Conservation (phyloP, 2,329 filamentous ascomycete genomes). For the Thelonectria discophora region DNA sequence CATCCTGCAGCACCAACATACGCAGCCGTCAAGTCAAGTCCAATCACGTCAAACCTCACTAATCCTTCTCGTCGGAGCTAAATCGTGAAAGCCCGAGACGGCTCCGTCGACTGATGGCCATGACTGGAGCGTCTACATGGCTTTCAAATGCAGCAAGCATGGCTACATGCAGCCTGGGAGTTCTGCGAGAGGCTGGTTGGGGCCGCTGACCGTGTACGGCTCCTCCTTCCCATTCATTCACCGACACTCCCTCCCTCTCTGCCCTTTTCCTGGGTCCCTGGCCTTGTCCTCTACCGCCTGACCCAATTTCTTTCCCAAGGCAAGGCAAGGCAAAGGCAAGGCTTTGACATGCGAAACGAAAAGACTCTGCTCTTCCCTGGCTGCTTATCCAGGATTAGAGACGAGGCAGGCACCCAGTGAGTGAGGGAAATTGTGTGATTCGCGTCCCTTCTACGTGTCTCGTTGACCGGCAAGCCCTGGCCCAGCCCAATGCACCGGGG, state of each 20-base stretch:
- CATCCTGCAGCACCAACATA: background rate
- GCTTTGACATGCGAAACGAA: background rate
- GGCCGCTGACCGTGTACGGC: constrained; percentile 19
- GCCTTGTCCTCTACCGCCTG: background rate
- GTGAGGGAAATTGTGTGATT: constrained; percentile 23
- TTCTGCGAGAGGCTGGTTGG: constrained; percentile 16
- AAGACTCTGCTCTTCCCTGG: constrained; percentile 9
- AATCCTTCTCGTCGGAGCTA: constrained; percentile 11
- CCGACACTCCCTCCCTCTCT: constrained; percentile 23
- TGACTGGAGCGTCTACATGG: constrained; percentile 16
- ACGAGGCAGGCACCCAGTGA: constrained; percentile 20
- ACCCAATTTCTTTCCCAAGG: background rate
- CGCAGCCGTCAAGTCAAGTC: background rate
- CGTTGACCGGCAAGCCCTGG: constrained; percentile 25
- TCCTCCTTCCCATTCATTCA: constrained; percentile 29
- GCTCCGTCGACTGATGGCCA: background rate
- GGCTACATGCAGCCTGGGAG: constrained; percentile 22
- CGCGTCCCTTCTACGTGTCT: constrained; percentile 13
- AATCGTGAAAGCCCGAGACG: constrained; percentile 9
- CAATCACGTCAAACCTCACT: background rate
- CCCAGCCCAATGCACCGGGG: constrained; percentile 30
- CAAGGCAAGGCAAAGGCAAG: background rate
- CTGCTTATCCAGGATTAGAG: background rate
- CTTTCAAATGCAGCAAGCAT: constrained; percentile 8
- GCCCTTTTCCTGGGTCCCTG: too few relatives aligned